These are phyloP conservation scores for Termitomyces bulborhizus DNA, from an alignment of 768 basidiomycete genomes.

Conservation along the genomic window DNA sequence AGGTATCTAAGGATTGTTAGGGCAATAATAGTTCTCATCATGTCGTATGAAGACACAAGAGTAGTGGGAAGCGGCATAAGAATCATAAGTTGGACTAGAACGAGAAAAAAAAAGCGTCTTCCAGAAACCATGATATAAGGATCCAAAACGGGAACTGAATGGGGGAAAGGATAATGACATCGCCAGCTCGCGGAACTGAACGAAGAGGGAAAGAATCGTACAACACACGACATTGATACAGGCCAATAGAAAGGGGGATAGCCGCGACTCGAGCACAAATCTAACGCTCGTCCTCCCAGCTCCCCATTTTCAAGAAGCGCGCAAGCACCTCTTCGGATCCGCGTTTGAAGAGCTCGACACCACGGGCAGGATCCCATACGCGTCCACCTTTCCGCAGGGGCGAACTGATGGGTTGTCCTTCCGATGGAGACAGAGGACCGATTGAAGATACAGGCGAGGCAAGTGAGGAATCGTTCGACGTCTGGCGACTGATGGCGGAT, in stretches of 20 bases:
- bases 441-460: constrained; percentile 51
- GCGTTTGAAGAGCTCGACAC: constrained; percentile 80
- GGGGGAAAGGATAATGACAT: neutral
- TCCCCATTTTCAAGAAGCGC: constrained; percentile 74
- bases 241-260: neutral
- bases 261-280: neutral
- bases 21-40: neutral
- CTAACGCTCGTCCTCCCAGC: constrained; percentile 51
- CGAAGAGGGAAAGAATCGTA: neutral
- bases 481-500: constrained; percentile 27
- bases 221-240: neutral
- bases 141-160: neutral
- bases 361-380: constrained; percentile 83
- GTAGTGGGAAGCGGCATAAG: neutral
- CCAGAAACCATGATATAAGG: neutral
- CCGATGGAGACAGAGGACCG: constrained; percentile 46
- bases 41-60: neutral
- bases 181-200: neutral
- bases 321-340: constrained; percentile 85
- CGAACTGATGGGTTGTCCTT: constrained; percentile 26
- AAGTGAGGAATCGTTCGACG: constrained; percentile 45
- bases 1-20: neutral
- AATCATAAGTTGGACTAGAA: neutral
- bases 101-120: neutral
- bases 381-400: constrained; percentile 45